Percentiles rank a stretch among this genome's conserved stretches.
Conservation (phyloP, 2,329 filamentous ascomycete species). For the Colletotrichum destructivum region DNA sequence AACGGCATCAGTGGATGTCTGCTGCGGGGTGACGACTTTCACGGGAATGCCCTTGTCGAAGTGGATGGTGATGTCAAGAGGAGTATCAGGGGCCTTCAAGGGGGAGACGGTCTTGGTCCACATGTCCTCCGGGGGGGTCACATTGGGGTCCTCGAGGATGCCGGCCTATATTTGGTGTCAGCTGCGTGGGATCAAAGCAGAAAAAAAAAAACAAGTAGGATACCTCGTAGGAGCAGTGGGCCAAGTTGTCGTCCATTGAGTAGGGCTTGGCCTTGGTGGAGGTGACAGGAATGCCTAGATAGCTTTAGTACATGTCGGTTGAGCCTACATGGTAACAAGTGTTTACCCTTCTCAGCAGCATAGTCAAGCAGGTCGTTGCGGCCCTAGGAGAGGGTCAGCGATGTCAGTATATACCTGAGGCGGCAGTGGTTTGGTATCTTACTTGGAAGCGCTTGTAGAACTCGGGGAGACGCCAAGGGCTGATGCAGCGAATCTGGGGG, state of each 20-base stretch:
- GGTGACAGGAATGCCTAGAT: constrained; percentile 74
- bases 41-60: constrained; percentile 78
- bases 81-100: constrained; percentile 74
- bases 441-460: constrained; percentile 78
- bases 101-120: constrained; percentile 74
- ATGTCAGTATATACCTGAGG: constrained; percentile 29
- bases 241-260: constrained; percentile 70
- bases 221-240: constrained; percentile 82
- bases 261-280: constrained; percentile 76
- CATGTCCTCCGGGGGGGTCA: constrained; percentile 77
- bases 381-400: constrained; percentile 57
- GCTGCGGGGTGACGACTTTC: constrained; percentile 71
- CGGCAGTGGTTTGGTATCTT: constrained; percentile 31
- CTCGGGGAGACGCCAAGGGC: constrained; percentile 45
- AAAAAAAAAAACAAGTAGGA: constrained; percentile 74
- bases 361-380: constrained; percentile 82
- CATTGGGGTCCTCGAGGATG: constrained; percentile 73
- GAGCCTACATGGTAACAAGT: rapidly evolving
- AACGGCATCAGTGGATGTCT: constrained; percentile 74
- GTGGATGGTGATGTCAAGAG: constrained; percentile 75
- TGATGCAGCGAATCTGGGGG: constrained; percentile 20
- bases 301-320: neutral
- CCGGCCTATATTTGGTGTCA: constrained; percentile 52
- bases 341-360: constrained; percentile 67
- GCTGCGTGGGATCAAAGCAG: neutral